Conservation (phyloP, 2,329 filamentous ascomycete species). For the Aspergillus eucalypticola region DNA sequence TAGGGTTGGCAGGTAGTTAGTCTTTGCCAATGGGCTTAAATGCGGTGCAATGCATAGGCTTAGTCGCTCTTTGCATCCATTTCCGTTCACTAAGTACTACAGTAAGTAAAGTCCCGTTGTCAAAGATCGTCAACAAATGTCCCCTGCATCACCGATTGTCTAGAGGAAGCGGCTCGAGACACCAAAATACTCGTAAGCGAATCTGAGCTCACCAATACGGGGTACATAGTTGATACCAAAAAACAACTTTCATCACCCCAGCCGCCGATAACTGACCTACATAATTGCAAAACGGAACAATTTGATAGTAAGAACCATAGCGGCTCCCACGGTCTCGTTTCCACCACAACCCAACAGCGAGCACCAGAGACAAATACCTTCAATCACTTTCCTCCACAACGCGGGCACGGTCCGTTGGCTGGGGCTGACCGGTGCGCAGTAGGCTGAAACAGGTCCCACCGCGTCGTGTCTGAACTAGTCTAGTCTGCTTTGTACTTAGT, state of each 20-base stretch:
- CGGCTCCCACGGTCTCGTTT: background rate
- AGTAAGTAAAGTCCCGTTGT: background rate
- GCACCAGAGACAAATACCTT: background rate
- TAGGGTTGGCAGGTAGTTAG: no score
- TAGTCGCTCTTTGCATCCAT: no score
- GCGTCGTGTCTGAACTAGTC: background rate
- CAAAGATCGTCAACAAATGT: background rate
- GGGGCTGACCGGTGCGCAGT: slow-evolving; percentile 16
- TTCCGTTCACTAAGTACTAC: background rate
- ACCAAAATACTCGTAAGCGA: background rate
- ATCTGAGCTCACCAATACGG: background rate
- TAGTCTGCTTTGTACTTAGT: background rate
- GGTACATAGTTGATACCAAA: background rate
- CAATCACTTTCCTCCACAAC: slow-evolving; percentile 6
- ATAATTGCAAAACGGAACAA: background rate
- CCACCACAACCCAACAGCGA: background rate
- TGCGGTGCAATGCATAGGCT: no score
- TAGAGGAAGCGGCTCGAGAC: background rate
- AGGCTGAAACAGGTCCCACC: slow-evolving; percentile 13
- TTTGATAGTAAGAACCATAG: background rate
- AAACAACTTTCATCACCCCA: background rate
- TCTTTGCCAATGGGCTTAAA: no score
- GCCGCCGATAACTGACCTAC: background rate
- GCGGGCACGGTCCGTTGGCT: slow-evolving; percentile 18
- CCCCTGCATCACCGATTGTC: background rate